Percentiles rank a stretch among this genome's conserved stretches.
phyloP scores from a whole-genome alignment of 2,329 filamentous ascomycete genomes.

The Ophiostoma piceae region DNA sequence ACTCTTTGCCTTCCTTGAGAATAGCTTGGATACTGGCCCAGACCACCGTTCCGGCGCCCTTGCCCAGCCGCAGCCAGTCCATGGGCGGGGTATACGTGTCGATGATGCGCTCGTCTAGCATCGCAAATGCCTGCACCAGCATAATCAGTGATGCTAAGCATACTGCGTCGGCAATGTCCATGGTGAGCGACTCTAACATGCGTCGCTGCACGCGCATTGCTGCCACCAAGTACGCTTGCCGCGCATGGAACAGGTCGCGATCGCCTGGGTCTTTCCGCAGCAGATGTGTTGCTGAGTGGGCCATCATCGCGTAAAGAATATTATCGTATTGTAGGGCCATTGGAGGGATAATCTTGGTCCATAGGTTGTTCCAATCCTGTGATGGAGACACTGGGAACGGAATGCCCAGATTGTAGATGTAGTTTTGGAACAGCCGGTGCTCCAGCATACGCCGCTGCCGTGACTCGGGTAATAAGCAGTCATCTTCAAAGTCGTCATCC shows the following conservation, averaged over 20 bases:
- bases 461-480: constrained; percentile 28
- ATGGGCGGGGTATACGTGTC: constrained; percentile 30
- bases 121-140: constrained; percentile 30
- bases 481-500: constrained; percentile 19
- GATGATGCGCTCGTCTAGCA: constrained; percentile 30
- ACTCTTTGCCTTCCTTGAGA: constrained; percentile 22
- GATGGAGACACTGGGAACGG: constrained; percentile 27
- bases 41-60: constrained; percentile 30
- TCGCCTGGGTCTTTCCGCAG: constrained; percentile 26
- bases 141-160: constrained; percentile 30
- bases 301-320: constrained; percentile 28
- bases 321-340: constrained; percentile 30
- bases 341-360: constrained; percentile 26
- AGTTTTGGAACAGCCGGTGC: constrained; percentile 32
- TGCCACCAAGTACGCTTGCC: constrained; percentile 31
- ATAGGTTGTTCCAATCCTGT: constrained; percentile 28
- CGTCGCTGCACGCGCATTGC: constrained; percentile 31
- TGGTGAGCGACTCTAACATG: constrained; percentile 27
- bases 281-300: constrained; percentile 30
- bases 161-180: constrained; percentile 30
- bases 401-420: constrained; percentile 24
- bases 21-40: constrained; percentile 30
- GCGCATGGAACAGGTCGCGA: constrained; percentile 28
- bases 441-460: constrained; percentile 30
- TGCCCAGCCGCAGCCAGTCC: constrained; percentile 29